Conservation (phyloP, 495 filamentous ascomycete species). For the Annulohypoxylon bovei region DNA sequence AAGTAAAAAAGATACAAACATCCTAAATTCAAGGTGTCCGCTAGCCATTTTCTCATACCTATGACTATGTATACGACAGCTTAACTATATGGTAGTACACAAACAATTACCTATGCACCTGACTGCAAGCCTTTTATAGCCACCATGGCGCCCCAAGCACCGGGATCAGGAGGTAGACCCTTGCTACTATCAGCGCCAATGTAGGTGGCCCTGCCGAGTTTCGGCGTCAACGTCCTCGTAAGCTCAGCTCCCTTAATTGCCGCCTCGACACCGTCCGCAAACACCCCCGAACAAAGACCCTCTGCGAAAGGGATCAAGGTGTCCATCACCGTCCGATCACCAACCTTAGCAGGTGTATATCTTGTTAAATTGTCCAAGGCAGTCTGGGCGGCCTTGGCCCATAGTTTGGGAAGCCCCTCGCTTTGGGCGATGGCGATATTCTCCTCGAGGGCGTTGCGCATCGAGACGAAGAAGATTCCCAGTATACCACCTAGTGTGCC, state of each 20-base stretch:
- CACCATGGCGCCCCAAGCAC: conserved; percentile 69
- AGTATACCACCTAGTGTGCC: conserved; percentile 70
- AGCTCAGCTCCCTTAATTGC: conserved; percentile 64
- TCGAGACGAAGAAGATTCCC: conserved; percentile 67
- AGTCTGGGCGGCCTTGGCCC: conserved; percentile 50
- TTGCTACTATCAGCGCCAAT: conserved; percentile 59
- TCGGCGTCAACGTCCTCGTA: conserved; percentile 64
- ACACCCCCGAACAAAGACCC: conserved; percentile 54
- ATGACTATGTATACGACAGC: not conserved
- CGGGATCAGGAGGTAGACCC: conserved; percentile 66
- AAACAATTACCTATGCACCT: conserved; percentile 31
- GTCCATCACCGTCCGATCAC: conserved; percentile 66
- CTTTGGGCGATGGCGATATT: conserved; percentile 47
- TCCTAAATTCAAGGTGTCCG: not conserved
- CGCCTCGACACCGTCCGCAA: conserved; percentile 61
- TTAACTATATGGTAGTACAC: not conserved
- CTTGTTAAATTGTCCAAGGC: conserved; percentile 57
- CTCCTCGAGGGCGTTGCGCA: conserved; percentile 59
- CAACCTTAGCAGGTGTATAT: conserved; percentile 60
- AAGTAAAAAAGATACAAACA: not conserved
- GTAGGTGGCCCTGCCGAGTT: conserved; percentile 68
- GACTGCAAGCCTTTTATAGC: conserved; percentile 62
- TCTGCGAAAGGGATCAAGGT: conserved; percentile 67
- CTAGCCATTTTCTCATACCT: not conserved
- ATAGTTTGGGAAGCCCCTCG: conserved; percentile 45